Base-by-base conservation (phyloP, 148 eudicot species). In the Vaccinium darrowii region DNA sequence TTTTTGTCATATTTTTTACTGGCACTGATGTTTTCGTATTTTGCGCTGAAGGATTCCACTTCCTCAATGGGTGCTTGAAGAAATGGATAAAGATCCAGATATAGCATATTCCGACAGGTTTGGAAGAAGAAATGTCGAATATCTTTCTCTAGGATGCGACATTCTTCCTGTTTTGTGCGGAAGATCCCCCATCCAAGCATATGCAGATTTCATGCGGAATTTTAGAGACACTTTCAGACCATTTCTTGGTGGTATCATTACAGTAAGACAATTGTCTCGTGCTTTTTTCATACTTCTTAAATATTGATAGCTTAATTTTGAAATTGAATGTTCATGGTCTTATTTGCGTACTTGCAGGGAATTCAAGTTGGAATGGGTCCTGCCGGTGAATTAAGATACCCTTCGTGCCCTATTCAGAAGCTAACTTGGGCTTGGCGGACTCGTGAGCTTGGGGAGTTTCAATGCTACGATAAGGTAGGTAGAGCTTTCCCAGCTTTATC, bases 311-410 rank as follows among this genome's bases (percentile, higher is more conserved):
- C 54, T 83, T 54, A 52, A 49, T 33, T 23, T 18, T 60, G 36
- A 43, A 65, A 79, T 84, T n/a, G n/a, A 52, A 77, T 79, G 52
- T 85, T 85, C 80, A 80, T 74, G 80, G 76, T 79, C 81, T 76
- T 81, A 57, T 67, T 67, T 78, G 65, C 80, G 27, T 71, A 60
- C 57, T 86, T 81, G 49, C 86, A 91, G 93, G 92, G 90, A 13
- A 79, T 91, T 86, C 93, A 91, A 88, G 89, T 91, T 83, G 92
- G 93, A 58, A 88, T 91, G 90, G 92, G 93, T 73, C 93, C 93
- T 33, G 87, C 79, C 52, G 92, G 93, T 62, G 92, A 91, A 80
- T 82, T 91, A 21, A 88, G 93, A 86, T 91, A 91, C 77, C 93
- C 92, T 53, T 88, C 93, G 15, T 88, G 79, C 85, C 88, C 89